These are phyloP conservation scores for Lepidopterella palustris DNA, from an alignment of 495 filamentous ascomycete genomes.

Conservation along the genomic window DNA sequence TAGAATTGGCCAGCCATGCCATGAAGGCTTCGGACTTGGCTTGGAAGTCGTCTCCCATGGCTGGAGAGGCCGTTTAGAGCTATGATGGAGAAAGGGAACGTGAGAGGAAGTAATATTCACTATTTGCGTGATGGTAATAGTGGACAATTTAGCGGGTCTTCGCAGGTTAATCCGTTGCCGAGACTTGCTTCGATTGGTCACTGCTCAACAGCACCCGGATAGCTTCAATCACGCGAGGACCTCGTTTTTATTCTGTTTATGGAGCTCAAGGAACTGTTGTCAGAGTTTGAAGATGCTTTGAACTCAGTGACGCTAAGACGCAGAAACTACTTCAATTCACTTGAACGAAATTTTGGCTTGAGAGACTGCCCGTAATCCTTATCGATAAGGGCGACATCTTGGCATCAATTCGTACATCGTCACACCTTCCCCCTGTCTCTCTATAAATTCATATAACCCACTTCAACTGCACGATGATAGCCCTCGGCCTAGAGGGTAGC, in stretches of 20 bases:
- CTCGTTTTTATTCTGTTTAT: too few relatives aligned
- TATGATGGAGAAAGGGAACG: neutral
- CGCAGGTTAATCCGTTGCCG: neutral
- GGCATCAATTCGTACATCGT: slow-evolving; percentile 5
- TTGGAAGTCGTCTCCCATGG: slow-evolving; percentile 35
- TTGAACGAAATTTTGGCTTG: neutral
- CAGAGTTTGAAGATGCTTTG: neutral
- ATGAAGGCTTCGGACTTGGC: slow-evolving; percentile 46
- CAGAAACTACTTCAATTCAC: neutral
- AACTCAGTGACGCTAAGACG: neutral
- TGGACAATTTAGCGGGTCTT: slow-evolving; percentile 7
- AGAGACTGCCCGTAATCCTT: too few relatives aligned
- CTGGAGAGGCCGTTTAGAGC: slow-evolving; percentile 4
- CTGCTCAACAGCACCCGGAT: neutral
- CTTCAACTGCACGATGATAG: slow-evolving; percentile 53
- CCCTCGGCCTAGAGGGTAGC: slow-evolving; percentile 91
- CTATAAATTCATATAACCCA: neutral
- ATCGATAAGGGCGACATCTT: slow-evolving; percentile 12
- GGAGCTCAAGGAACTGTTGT: too few relatives aligned
- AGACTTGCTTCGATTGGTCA: slow-evolving; percentile 5
- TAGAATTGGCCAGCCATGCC: slow-evolving; percentile 48
- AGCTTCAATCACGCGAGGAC: too few relatives aligned
- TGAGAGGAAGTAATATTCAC: neutral
- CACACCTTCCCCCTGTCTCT: slow-evolving; percentile 1
- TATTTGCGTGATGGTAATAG: slow-evolving; percentile 2